A percentile compares a stretch with the other conserved stretches of the same genome.
These are phyloP conservation scores for Ogataea haglerorum DNA, from an alignment of 805 yeast species.

Conservation along the genomic window DNA sequence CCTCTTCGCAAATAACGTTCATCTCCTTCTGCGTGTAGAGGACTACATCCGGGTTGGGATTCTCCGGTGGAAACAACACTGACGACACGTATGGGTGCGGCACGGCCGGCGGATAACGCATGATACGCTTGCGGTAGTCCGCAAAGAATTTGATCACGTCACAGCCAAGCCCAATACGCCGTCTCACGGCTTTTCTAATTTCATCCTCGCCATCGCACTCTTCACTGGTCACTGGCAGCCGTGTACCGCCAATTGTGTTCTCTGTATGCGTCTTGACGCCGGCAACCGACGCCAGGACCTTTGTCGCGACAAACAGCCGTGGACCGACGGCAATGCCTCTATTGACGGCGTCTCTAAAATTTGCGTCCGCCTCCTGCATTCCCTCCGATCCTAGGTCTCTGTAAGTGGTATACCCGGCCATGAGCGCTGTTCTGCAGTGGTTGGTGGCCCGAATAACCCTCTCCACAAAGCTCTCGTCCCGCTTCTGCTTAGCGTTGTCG, in stretches of 20 bases:
- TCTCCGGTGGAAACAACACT: conserved; percentile 25
- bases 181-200: conserved; percentile 27
- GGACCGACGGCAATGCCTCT: conserved; percentile 28
- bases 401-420: conserved; percentile 30
- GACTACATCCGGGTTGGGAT: conserved; percentile 29
- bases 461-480: conserved; percentile 29
- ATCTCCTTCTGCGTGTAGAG: conserved; percentile 28
- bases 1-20: conserved; percentile 27
- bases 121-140: conserved; percentile 27
- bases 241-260: conserved; percentile 25
- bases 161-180: conserved; percentile 28
- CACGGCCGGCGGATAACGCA: conserved; percentile 28
- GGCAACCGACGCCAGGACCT: conserved; percentile 23
- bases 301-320: conserved; percentile 28
- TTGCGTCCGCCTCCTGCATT: conserved; percentile 29
- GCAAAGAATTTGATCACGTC: conserved; percentile 30
- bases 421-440: conserved; percentile 25
- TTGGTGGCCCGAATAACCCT: conserved; percentile 26
- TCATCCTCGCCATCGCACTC: conserved; percentile 29
- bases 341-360: conserved; percentile 28
- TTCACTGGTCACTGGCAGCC: conserved; percentile 23
- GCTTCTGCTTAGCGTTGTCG: conserved; percentile 25
- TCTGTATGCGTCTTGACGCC: conserved; percentile 26
- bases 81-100: conserved; percentile 29
- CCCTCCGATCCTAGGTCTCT: conserved; percentile 30